Evolutionary conservation across 2,329 filamentous ascomycete species (phyloP).

Genomic region (Colletotrichum cordylinicola): DNA sequence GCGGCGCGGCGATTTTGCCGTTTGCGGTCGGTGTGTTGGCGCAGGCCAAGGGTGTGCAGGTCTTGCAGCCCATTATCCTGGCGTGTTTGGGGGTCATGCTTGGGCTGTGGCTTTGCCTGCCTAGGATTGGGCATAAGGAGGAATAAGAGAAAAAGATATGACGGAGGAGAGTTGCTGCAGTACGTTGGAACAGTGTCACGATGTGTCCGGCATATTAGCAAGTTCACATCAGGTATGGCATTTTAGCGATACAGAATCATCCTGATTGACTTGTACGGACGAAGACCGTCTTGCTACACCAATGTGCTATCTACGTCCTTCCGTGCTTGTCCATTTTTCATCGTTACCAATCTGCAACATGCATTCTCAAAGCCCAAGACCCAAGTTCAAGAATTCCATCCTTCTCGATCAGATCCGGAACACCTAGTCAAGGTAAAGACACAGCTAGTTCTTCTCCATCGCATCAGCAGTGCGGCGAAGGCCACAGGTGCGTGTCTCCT

Average conservation of each 20-base stretch:
- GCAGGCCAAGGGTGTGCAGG: slow-evolving; percentile 57
- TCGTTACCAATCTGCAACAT: not conserved
- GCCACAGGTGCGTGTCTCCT: not conserved
- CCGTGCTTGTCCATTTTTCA: not conserved
- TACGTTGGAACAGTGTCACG: not conserved
- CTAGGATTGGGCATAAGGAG: slow-evolving; percentile 44
- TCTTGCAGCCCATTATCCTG: slow-evolving; percentile 63
- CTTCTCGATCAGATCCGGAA: not conserved
- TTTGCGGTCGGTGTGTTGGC: slow-evolving; percentile 73
- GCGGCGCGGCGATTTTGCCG: slow-evolving; percentile 72
- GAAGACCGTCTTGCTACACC: not conserved
- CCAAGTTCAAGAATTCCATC: not conserved
- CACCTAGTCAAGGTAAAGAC: not conserved
- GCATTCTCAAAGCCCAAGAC: not conserved
- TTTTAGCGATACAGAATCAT: not conserved
- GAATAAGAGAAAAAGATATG: slow-evolving; percentile 29
- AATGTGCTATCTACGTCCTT: not conserved
- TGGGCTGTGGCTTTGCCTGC: slow-evolving; percentile 51
- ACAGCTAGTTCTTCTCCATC: not conserved
- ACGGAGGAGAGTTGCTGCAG: not conserved
- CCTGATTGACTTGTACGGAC: not conserved
- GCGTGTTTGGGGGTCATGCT: slow-evolving; percentile 50
- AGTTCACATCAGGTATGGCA: not conserved
- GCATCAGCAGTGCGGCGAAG: not conserved
- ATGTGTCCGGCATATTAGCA: not conserved